Base-by-base conservation (phyloP, 1,284 basidiomycete genomes). In the Sporisorium exsertum region DNA sequence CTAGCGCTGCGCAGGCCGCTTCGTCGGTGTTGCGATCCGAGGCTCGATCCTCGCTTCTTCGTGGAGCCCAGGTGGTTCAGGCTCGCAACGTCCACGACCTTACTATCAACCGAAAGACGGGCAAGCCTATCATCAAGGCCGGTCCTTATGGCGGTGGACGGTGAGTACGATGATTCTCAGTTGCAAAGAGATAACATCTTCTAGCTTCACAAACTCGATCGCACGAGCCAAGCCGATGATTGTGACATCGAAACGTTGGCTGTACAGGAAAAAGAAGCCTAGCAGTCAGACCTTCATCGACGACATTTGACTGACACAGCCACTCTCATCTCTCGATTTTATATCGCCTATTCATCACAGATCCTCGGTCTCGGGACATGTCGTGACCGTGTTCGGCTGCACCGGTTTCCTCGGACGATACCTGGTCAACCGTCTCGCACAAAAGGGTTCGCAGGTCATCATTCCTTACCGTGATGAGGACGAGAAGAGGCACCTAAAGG, bases 381-480 rank as follows among this genome's bases (percentile, higher is more conserved):
- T 92, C 51, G 96, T 92, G 46, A 99, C 96, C 32, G 95, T 99
- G 61, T 99, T 99, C 88, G 96, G 96, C 37, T 93, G 92, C 84
- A 98, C 95, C 12, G 94, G 95, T 8, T 99, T 98, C 87, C 88
- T 99, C 60, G 96, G 96, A 57, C 89, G 95, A 83, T 99, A 98
- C 87, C 88, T 98, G 58, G 94, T 99, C 50, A 83, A 81, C 76
- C 73, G 79, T 43, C 78, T 84, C n/a, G 84, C 94, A 67, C 94
- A 94, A 88, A 88, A 91, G 85, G 96, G 96, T 12, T 94, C 94
- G 5, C 95, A 97, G 86, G 94, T 98, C 67, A 90, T 99, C 81
- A 89, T 97, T 63, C 96, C 97, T 12, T 98, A 97, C 88, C 90
- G 97, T 35, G 95, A 98, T 81, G 94, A 96, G 86, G 95, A 99